Base-by-base conservation (phyloP, 306 rosid genomes). In the Cyclanthera cordifolia region DNA sequence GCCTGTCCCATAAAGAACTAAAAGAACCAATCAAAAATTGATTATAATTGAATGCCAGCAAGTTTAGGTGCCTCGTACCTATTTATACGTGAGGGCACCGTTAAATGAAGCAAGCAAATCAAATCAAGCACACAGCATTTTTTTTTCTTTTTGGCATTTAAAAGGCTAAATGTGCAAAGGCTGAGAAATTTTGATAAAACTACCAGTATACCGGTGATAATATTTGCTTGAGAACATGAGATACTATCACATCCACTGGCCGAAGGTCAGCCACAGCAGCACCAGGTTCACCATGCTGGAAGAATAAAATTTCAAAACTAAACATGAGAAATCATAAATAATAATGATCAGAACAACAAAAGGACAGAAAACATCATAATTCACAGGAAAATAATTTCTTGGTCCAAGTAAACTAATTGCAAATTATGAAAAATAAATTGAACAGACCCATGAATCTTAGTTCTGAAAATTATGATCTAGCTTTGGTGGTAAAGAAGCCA, bases 261-360 rank as follows among this genome's bases (percentile, higher is more conserved):
- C 85, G 95, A 75, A 94, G 47, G 70, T 90, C 95, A 47, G 84
- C 88, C 75, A 90, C 87, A 13, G 83, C 93, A n/a, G 85, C 88
- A 77, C 99, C 99, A 46, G 99, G 78, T 79, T 94, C 99, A 73
- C 97, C 99, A 70, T 90, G 96, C 99, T 94, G 87, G 71, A 79
- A 72, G 24, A 56, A 57, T 23, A 45, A 71, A 10, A 56, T 71
- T 14, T 48, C 24, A 10, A 20, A 4, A 15, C 19, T 34, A 58
- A 61, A 61, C 51, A 69, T 39, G 61, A 75, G 58, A 71, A 69
- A 79, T 28, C 53, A 49, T 79, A 74, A 27, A 47, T 47, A 37
- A 39, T 17, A 48, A 47, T 27, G 21, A 49, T 50, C 28, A 17
- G 16, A 47, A n/a, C 25, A 2, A 64, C 4, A 43, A 6, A 56